Percentiles rank a stretch among this genome's conserved stretches.
Conservation (phyloP, 1,284 basidiomycete species). For the Butyriboletus appendiculatus region DNA sequence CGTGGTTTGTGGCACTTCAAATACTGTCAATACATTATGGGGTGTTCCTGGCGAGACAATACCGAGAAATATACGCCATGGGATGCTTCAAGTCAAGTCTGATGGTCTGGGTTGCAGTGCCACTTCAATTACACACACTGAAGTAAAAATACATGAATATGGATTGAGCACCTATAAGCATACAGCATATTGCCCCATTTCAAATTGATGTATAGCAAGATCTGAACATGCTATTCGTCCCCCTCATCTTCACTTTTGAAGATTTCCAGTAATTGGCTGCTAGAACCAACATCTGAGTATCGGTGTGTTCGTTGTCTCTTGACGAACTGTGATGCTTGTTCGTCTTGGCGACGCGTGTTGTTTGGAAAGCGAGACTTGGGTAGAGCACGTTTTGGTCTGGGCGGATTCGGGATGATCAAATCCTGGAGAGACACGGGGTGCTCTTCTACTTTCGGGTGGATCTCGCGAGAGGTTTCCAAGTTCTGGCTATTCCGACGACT, state of each 20-base stretch:
- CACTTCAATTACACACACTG: background rate
- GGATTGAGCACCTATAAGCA: background rate
- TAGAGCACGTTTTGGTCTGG: slow-evolving; percentile 32
- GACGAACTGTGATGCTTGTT: slow-evolving; percentile 2
- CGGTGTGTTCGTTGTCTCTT: slow-evolving; percentile 29
- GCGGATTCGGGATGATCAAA: background rate
- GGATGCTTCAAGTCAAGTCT: background rate
- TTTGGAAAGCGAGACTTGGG: slow-evolving; percentile 22
- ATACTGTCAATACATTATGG: background rate
- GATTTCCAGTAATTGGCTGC: slow-evolving; percentile 1
- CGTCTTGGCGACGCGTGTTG: slow-evolving; percentile 1
- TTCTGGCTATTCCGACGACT: slow-evolving; percentile 13
- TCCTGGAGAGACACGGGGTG: slow-evolving; percentile 11
- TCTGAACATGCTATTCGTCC: slow-evolving; percentile 11
- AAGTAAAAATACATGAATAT: slow-evolving; percentile 10
- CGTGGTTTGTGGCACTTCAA: background rate
- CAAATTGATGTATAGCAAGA: background rate
- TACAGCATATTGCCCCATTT: background rate
- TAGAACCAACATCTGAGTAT: slow-evolving; percentile 17
- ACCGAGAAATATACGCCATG: background rate
- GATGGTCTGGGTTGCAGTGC: background rate
- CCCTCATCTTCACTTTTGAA: slow-evolving; percentile 19
- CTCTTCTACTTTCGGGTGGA: slow-evolving; percentile 29
- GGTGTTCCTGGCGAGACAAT: background rate
- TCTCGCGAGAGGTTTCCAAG: slow-evolving; percentile 9